Evolutionary conservation across 805 yeast species (phyloP), one percentile per base, ranked within the genome.

Genomic region (Schwanniomyces sp.): DNA sequence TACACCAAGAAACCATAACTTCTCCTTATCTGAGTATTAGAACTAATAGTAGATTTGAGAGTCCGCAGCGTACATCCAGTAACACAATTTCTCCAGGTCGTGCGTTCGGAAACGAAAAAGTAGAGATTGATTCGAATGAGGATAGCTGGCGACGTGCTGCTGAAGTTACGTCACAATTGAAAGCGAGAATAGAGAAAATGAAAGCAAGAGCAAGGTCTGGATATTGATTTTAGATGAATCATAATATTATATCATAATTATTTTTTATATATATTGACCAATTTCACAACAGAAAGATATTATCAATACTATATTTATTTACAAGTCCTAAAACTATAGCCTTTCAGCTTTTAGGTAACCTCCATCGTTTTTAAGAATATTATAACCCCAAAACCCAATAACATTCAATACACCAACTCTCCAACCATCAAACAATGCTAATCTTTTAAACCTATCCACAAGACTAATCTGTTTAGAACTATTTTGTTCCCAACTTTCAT

Each of bases 91-190:
- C 54, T 28, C 41, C 43, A 44, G 54, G 50, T 9, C 24, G n/a
- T 16, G 26, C 11, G 5, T 9, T 41, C 16, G 25, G 29, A 27
- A 45, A 42, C 39, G 47, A 45, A 2, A 44, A 64, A 4, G 61
- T 61, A 42, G 76, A 67, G 39, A 55, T 67, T 28, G 80, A 74
- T 48, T 66, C 68, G 37, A 74, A 75, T 40, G 87, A 80, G 49
- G 91, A 85, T 49, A 84, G 87, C 55, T 91, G 97, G 97, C 81
- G 79, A 54, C 79, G 92, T 42, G 96, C 97, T 0, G 91, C 94
- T 0, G 96, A 88, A 56, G 95, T 90, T 10, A 91, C 97, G 0
- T 80, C 83, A 3, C 92, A 87, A 63, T 78, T 91, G 59, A 88
- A 86, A 62, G 95, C 91, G 0, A 72, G 97, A 56, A 91, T 91